phyloP scores from a whole-genome alignment of 2,329 filamentous ascomycete genomes.

The Madurella fahalii region DNA sequence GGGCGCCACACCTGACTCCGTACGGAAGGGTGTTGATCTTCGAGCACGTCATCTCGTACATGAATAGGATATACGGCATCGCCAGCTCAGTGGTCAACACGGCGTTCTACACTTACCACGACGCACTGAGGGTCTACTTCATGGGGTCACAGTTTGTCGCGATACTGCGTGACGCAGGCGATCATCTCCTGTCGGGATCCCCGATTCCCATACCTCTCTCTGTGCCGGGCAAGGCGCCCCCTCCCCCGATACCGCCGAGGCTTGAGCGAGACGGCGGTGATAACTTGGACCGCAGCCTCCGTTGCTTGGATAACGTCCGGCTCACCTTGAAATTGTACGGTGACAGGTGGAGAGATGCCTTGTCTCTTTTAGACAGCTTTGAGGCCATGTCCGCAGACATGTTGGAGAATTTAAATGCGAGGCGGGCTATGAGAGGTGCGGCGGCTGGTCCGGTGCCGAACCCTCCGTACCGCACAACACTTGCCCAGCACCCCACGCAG shows the following conservation, averaged over 20 bases:
- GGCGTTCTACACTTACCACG: constrained; percentile 79
- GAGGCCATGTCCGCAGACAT: constrained; percentile 46
- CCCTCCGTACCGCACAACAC: constrained; percentile 25
- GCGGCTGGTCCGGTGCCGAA: background rate
- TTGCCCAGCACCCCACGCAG: constrained; percentile 28
- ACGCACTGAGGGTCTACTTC: constrained; percentile 79
- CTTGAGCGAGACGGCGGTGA: constrained; percentile 35
- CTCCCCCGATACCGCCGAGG: constrained; percentile 51
- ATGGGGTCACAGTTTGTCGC: constrained; percentile 62
- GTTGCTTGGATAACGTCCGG: constrained; percentile 51
- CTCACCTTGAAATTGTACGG: constrained; percentile 55
- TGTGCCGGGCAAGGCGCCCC: constrained; percentile 43
- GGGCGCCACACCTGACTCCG: constrained; percentile 67
- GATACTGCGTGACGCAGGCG: constrained; percentile 54
- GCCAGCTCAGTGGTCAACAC: constrained; percentile 55
- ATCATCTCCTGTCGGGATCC: constrained; percentile 51
- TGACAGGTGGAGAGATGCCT: constrained; percentile 55
- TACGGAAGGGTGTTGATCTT: constrained; percentile 80
- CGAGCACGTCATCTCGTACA: constrained; percentile 79
- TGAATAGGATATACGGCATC: constrained; percentile 67
- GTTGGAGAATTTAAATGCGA: constrained; percentile 40
- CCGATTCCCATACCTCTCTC: constrained; percentile 42
- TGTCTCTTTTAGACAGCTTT: constrained; percentile 51
- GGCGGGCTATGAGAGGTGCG: constrained; percentile 33
- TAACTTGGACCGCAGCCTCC: constrained; percentile 53